These are phyloP conservation scores for Colletotrichum magnum DNA, from an alignment of 2,329 filamentous ascomycete species.

Conservation along the genomic window DNA sequence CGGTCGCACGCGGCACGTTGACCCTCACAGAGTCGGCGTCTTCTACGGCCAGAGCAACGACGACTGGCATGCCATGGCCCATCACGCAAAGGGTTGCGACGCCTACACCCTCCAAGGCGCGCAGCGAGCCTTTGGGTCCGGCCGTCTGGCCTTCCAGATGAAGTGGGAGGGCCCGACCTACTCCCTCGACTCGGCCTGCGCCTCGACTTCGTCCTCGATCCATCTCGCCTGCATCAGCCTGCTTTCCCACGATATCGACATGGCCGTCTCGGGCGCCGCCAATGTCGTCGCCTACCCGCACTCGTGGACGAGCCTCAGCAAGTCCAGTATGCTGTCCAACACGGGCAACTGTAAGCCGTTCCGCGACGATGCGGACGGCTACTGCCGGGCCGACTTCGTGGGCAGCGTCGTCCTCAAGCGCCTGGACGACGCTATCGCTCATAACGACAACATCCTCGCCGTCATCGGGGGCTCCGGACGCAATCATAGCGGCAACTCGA, in stretches of 20 bases:
- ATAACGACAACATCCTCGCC: constrained; percentile 60
- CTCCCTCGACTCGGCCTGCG: constrained; percentile 55
- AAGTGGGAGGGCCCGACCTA: constrained; percentile 50
- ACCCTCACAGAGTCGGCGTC: constrained; percentile 45
- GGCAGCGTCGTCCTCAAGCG: constrained; percentile 62
- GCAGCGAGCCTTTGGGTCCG: not conserved
- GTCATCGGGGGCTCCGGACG: constrained; percentile 55
- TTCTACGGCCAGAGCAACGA: constrained; percentile 12
- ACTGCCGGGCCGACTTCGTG: constrained; percentile 64
- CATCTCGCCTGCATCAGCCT: constrained; percentile 51
- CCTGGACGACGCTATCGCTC: constrained; percentile 59
- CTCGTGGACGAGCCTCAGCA: constrained; percentile 34
- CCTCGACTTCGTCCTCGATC: constrained; percentile 52
- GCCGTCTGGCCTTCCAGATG: not conserved
- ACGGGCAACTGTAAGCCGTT: constrained; percentile 52
- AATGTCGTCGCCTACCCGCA: constrained; percentile 49
- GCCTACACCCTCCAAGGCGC: constrained; percentile 13
- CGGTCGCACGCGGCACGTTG: constrained; percentile 30
- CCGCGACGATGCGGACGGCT: constrained; percentile 58
- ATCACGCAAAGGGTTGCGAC: constrained; percentile 3
- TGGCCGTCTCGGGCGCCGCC: constrained; percentile 56
- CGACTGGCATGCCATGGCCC: constrained; percentile 3
- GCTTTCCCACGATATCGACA: constrained; percentile 48
- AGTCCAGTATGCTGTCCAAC: constrained; percentile 46
- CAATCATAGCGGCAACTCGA: constrained; percentile 58